Conservation (phyloP, 495 filamentous ascomycete genomes). For the Schizothecium vesticola region DNA sequence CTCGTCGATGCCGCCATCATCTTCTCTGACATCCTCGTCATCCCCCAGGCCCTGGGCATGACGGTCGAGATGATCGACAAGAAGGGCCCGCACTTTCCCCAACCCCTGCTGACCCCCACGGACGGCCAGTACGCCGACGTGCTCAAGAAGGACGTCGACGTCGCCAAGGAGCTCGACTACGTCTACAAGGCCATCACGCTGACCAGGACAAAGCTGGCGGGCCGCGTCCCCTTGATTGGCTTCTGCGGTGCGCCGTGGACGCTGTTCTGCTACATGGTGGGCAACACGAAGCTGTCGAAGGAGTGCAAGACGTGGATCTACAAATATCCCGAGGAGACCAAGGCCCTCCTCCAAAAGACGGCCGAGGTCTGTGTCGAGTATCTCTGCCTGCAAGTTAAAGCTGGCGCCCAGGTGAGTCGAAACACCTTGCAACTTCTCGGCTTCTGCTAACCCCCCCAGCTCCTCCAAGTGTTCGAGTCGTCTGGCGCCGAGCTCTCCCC, state of each 20-base stretch:
- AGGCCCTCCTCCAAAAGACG: constrained; percentile 81
- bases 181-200: constrained; percentile 93
- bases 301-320: constrained; percentile 94
- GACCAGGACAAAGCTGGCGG: constrained; percentile 80
- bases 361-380: constrained; percentile 90
- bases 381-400: constrained; percentile 83
- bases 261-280: constrained; percentile 95
- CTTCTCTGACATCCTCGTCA: constrained; percentile 96
- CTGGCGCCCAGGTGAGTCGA: constrained; percentile 65
- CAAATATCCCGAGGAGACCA: constrained; percentile 74
- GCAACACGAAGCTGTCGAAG: constrained; percentile 87
- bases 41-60: constrained; percentile 98
- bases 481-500: constrained; percentile 95
- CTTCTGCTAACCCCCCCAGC: constrained; percentile 36
- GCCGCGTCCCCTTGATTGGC: constrained; percentile 88
- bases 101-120: constrained; percentile 69
- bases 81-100: constrained; percentile 89
- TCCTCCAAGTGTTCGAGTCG: constrained; percentile 97
- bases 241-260: constrained; percentile 99
- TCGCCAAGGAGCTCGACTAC: constrained; percentile 77
- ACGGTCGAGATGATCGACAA: constrained; percentile 92
- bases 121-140: constrained; percentile 77
- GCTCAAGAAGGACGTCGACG: constrained; percentile 72
- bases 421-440: not conserved
- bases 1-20: constrained; percentile 97